Evolutionary conservation across 345 rosid species (phyloP).

Genomic region (Eucalyptus pauciflora): DNA sequence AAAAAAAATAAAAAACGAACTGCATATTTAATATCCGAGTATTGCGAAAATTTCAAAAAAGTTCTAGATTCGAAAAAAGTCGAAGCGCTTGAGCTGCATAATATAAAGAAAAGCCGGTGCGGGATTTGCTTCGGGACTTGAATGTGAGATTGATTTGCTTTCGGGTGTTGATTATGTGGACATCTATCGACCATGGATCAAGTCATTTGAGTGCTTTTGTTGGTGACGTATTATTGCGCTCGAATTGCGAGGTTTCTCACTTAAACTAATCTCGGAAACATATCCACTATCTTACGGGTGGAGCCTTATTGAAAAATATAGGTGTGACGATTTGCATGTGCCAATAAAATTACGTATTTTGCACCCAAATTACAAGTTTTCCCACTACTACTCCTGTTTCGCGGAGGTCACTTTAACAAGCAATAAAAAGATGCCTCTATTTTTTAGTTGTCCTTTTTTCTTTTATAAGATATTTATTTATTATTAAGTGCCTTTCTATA

Average conservation of each 20-base stretch:
- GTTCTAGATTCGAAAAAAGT: not conserved
- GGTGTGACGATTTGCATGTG: not conserved
- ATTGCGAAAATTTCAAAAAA: not conserved
- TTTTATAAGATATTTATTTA: not conserved
- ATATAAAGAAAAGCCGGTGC: not conserved
- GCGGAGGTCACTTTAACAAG: not conserved
- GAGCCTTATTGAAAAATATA: not conserved
- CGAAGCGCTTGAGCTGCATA: fast-evolving
- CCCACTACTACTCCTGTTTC: not conserved
- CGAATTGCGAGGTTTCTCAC: not conserved
- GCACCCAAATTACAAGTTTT: not conserved
- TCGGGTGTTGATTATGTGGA: not conserved
- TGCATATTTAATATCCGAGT: not conserved
- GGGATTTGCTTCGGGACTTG: not conserved
- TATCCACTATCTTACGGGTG: fast-evolving
- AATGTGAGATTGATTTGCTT: not conserved
- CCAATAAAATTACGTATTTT: not conserved
- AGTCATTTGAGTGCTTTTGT: not conserved
- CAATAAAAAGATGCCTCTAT: not conserved
- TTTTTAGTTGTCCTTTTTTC: not conserved
- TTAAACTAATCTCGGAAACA: too few relatives aligned
- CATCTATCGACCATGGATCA: too few relatives aligned
- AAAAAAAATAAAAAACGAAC: not conserved
- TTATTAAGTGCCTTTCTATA: not conserved
- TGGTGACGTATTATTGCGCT: fast-evolving